Percentiles rank a stretch among this genome's conserved stretches.
phyloP scores from a whole-genome alignment of 169 alveolate species.

The Plasmodium berghei region DNA sequence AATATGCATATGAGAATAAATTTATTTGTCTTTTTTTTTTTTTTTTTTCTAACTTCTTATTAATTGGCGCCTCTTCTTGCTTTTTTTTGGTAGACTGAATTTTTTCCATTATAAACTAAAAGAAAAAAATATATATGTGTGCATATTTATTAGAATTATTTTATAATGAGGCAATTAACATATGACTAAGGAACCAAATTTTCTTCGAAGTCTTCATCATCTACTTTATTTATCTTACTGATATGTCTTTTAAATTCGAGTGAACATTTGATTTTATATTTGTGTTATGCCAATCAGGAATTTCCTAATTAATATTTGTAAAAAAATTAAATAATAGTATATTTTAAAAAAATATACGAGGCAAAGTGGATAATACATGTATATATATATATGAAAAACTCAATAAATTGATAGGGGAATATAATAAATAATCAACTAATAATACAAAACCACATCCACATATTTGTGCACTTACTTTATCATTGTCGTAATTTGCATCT shows the following conservation, averaged over 20 bases:
- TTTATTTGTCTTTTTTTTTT: constrained; percentile 7
- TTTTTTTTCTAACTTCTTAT: background rate
- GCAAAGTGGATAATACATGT: background rate
- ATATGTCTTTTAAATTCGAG: constrained; percentile 45
- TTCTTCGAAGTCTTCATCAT: no score
- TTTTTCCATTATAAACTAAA: constrained; percentile 42
- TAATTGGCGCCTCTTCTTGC: constrained; percentile 7
- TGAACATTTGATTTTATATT: constrained; percentile 49
- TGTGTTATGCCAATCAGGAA: constrained; percentile 23
- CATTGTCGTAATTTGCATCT: constrained; percentile 34
- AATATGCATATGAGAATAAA: background rate
- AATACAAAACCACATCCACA: background rate
- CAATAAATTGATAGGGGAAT: background rate
- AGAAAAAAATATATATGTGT: background rate
- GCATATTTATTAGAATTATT: no score
- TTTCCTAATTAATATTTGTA: constrained; percentile 13
- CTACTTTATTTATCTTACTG: background rate
- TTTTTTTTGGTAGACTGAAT: constrained; percentile 39
- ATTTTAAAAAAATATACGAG: background rate
- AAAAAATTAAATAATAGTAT: constrained; percentile 4
- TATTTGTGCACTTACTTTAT: constrained; percentile 1
- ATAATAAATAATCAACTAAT: background rate
- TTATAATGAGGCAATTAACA: background rate
- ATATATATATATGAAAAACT: background rate
- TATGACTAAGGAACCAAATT: background rate